phyloP scores from a whole-genome alignment of 257 asterid genomes.

The Solanum medicagineum region DNA sequence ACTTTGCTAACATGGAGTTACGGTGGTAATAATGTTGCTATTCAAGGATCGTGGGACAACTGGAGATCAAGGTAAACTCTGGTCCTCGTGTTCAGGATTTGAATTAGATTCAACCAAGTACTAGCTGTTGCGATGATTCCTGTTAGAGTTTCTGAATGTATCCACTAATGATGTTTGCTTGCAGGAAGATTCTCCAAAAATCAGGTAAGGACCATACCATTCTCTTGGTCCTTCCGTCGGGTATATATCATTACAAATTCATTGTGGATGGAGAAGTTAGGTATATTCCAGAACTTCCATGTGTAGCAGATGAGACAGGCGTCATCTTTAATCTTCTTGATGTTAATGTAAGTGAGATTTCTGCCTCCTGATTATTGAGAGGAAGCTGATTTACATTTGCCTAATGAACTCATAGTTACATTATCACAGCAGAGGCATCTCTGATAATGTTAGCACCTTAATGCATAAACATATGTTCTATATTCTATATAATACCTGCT shows the following conservation, averaged over 20 bases:
- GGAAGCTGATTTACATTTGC: background rate
- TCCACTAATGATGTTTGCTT: slow-evolving; percentile 1
- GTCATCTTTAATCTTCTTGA: slow-evolving; percentile 62
- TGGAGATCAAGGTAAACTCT: slow-evolving; percentile 66
- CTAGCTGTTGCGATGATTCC: background rate
- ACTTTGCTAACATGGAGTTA: slow-evolving; percentile 20
- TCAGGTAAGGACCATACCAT: slow-evolving; percentile 82
- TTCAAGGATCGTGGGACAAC: slow-evolving; percentile 96
- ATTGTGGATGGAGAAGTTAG: slow-evolving; percentile 71
- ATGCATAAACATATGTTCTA: background rate
- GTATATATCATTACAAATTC: slow-evolving; percentile 65
- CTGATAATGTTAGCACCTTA: background rate
- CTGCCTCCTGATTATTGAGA: background rate
- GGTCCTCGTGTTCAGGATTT: background rate
- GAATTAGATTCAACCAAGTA: background rate
- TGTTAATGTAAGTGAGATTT: slow-evolving; percentile 50
- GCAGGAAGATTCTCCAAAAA: slow-evolving; percentile 71
- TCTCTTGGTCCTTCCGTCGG: slow-evolving; percentile 75
- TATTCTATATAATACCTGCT: background rate
- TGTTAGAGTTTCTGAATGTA: background rate
- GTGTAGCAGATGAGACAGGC: slow-evolving; percentile 56
- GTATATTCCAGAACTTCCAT: slow-evolving; percentile 68
- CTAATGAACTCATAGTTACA: background rate
- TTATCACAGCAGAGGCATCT: background rate
- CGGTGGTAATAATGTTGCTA: slow-evolving; percentile 59